Base-by-base conservation (phyloP, 441 rosid genomes). In the Populus hybrid region DNA sequence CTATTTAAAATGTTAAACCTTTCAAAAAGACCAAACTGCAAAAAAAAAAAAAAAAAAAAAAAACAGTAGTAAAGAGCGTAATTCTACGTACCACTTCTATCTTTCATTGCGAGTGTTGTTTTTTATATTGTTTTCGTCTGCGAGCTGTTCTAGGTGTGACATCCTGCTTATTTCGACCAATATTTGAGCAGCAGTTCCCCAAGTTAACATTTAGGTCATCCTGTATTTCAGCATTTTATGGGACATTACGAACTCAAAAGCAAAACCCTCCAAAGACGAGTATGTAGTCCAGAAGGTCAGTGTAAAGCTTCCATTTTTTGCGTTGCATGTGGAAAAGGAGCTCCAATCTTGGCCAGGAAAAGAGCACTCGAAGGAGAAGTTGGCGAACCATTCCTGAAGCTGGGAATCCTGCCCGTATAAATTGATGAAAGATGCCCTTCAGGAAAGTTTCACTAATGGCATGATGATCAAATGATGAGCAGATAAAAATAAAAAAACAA, bases 241-340 rank as follows among this genome's bases (percentile, higher is more conserved):
- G 96, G 97, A 71, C 78, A 81, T 69, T 94, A 92, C 40, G 81
- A 84, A 78, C 89, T 92, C 82, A 89, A 87, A 82, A 91, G 94
- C 84, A 94, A 91, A 80, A 89, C 94, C 32, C 91, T 85, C 75
- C 89, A 92, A 34, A 83, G 94, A 94, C 65, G 91, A 89, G 83
- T 91, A 34, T 5, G 82, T 80, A 83, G 97, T 79, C 95, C 93
- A 0, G 91, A 92, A 80, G 94, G 97, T 65, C 82, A 86, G 77
- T 94, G 97, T 81, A 88, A 86, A 86, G 97, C 95, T 1, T 87
- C 93, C 64, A 89, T 36, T 92, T 94, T 91, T 89, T 81, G 90
- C 88, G 1, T 81, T 92, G 86, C 77, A 81, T 5, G 94, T 91
- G 38, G 90, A 82, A 70, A 95, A 94, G 78, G 94, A 89, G 84